phyloP scores from a whole-genome alignment of 2,329 filamentous ascomycete species.

The Graphilbum ipis-grandicollis region DNA sequence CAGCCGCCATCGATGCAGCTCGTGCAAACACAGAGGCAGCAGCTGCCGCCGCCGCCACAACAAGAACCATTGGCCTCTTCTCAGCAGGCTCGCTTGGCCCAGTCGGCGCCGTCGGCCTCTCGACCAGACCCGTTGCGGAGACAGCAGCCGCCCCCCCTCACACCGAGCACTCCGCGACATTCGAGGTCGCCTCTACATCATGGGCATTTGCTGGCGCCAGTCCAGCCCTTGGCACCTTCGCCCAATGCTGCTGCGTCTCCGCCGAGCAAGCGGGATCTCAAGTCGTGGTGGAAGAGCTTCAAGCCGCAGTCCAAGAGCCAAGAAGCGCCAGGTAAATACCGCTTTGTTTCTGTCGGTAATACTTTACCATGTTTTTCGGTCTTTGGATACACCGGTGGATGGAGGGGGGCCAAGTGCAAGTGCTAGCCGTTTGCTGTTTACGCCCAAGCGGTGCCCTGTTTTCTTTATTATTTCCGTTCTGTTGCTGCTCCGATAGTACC shows the following conservation, averaged over 20 bases:
- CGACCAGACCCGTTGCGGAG: neutral
- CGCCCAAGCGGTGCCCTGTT: no score
- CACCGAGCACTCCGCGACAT: constrained; percentile 3
- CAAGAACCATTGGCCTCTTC: constrained; percentile 2
- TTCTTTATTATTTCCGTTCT: no score
- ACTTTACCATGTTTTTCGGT: no score
- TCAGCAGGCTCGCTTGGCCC: no score
- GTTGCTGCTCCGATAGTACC: no score
- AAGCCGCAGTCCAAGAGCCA: constrained; percentile 48
- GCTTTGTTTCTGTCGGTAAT: neutral
- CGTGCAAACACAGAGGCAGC: neutral
- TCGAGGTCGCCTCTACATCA: constrained; percentile 3
- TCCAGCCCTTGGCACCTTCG: constrained; percentile 12
- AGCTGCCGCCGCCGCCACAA: constrained; percentile 4
- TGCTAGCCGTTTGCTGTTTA: no score
- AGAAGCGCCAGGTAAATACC: constrained; percentile 17
- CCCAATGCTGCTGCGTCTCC: constrained; percentile 41
- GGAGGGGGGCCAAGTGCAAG: no score
- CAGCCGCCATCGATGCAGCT: neutral
- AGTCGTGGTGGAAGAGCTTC: constrained; percentile 96
- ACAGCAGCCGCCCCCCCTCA: constrained; percentile 1
- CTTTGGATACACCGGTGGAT: no score
- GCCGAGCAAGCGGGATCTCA: constrained; percentile 71
- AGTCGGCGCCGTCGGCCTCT: neutral
- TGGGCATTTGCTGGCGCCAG: neutral